A percentile compares a stretch with the other conserved stretches of the same genome.
These are phyloP conservation scores for Apiotrichum porosum DNA, from an alignment of 1,284 basidiomycete species.

Conservation along the genomic window DNA sequence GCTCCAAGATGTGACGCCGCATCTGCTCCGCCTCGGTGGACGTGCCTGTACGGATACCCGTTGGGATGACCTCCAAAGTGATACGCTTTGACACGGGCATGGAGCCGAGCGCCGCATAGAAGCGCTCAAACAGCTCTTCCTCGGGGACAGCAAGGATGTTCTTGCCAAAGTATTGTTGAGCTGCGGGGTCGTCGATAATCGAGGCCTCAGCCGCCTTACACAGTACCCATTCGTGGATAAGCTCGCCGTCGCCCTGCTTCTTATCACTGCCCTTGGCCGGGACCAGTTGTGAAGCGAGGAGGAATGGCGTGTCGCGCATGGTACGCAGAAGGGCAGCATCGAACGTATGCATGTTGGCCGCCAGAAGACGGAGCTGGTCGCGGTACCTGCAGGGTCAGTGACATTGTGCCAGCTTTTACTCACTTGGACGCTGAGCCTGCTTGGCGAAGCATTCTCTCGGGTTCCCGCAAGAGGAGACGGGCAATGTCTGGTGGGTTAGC, in stretches of 20 bases:
- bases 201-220: conserved; percentile 55
- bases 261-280: conserved; percentile 39
- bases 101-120: conserved; percentile 54
- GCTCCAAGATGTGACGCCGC: conserved; percentile 64
- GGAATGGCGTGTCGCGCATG: conserved; percentile 66
- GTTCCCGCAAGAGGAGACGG: conserved; percentile 34
- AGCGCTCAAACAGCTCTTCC: conserved; percentile 42
- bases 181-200: conserved; percentile 73
- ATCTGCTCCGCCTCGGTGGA: conserved; percentile 30
- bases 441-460: conserved; percentile 36
- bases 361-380: conserved; percentile 76
- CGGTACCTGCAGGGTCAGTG: conserved; percentile 58
- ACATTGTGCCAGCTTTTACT: background rate
- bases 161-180: conserved; percentile 70
- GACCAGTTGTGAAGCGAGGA: conserved; percentile 65
- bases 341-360: conserved; percentile 65
- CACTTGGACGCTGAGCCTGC: conserved; percentile 45
- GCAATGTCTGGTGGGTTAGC: conserved; percentile 40
- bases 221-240: conserved; percentile 38
- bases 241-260: conserved; percentile 30
- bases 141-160: conserved; percentile 84
- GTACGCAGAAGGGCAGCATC: conserved; percentile 56
- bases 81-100: conserved; percentile 66
- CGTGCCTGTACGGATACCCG: conserved; percentile 13
- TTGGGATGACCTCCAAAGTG: conserved; percentile 63